Base-by-base conservation (phyloP, 192 early-diverging fungal species). In the Backusella psychrophila region DNA sequence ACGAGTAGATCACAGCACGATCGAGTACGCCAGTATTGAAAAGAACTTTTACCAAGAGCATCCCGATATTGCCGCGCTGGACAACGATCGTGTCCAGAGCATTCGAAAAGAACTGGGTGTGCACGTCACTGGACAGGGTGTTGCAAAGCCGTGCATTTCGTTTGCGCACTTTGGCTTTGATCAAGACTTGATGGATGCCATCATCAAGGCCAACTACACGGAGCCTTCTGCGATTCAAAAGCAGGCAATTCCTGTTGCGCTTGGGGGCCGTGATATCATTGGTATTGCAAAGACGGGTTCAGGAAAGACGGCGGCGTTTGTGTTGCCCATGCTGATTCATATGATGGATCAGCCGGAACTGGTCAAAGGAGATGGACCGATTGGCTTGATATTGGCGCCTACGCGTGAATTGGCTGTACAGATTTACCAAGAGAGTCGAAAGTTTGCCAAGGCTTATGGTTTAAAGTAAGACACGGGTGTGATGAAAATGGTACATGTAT, bases 131-230 rank as follows among this genome's bases (percentile, higher is more conserved):
- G 94, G 94, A 7, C 78, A 77, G 41, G 80, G 86, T 72, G 80
- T 87, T 12, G 86, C 91, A 6, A 91, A 90, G 35, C 93, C 94
- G 0, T 93, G 93, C 75, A 90, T 93, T 49, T 94, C 93, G 7
- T 96, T 96, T 84, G 93, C 91, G 1, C 94, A 96, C 78, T 94
- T 96, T 80, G 91, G 90, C 15, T 93, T 96, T 78, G 93, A 93
- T 52, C 89, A 94, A 11, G 81, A 82, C 9, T 82, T 96, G 9
- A 78, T 94, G 73, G 79, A 82, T 52, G 78, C 83, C 3, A 90
- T 96, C 39, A 78, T 87, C 9, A 88, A 89, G 56, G 84, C 84
- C 26, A 93, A 91, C 9, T 95, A 90, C 76, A 85, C 88, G 0
- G 86, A 88, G 42, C 94, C 94, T 12, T 91, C 93, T 56, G 89